These are phyloP conservation scores for Leishmania tarentolae DNA, from an alignment of 208 protist species.

Conservation along the genomic window DNA sequence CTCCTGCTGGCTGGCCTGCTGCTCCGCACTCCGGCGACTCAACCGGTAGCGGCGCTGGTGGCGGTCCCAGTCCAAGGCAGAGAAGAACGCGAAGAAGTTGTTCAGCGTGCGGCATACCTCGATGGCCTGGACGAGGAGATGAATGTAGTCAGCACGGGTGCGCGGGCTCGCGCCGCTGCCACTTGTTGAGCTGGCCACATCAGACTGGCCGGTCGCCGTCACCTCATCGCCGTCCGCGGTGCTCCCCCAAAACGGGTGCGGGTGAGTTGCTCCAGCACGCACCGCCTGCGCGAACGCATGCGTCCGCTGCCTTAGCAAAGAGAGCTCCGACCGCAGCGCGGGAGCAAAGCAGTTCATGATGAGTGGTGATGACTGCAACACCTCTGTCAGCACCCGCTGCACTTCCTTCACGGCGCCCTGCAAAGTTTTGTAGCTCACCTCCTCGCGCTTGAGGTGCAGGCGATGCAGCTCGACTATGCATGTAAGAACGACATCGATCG, in stretches of 20 bases:
- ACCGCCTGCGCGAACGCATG: slow-evolving; percentile 14
- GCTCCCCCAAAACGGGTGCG: slow-evolving; percentile 7
- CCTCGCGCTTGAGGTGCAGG: slow-evolving; percentile 32
- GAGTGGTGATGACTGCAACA: slow-evolving; percentile 15
- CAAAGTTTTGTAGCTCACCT: slow-evolving; percentile 26
- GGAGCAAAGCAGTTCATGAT: neutral
- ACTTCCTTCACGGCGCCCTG: slow-evolving; percentile 33
- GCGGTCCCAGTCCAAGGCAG: slow-evolving; percentile 23
- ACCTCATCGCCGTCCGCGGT: neutral
- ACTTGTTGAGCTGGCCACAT: neutral
- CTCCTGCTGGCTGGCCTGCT: slow-evolving; percentile 20
- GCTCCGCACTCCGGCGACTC: slow-evolving; percentile 21
- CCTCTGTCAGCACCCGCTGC: slow-evolving; percentile 32
- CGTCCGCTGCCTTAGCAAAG: slow-evolving; percentile 1
- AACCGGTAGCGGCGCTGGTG: slow-evolving; percentile 21
- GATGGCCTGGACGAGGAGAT: slow-evolving; percentile 17
- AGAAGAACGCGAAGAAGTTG: slow-evolving; percentile 37
- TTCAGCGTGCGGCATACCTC: slow-evolving; percentile 35
- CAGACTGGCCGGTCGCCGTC: neutral
- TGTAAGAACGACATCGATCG: slow-evolving; percentile 18
- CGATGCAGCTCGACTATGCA: slow-evolving; percentile 30
- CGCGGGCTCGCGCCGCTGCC: neutral
- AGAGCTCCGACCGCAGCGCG: slow-evolving; percentile 16
- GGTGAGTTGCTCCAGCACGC: slow-evolving; percentile 1
- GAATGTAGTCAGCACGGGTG: neutral